A percentile compares a stretch with the other conserved stretches of the same genome.
Evolutionary conservation across 1,139 yeast genomes (phyloP).

Genomic region (Geotrichum reessii): DNA sequence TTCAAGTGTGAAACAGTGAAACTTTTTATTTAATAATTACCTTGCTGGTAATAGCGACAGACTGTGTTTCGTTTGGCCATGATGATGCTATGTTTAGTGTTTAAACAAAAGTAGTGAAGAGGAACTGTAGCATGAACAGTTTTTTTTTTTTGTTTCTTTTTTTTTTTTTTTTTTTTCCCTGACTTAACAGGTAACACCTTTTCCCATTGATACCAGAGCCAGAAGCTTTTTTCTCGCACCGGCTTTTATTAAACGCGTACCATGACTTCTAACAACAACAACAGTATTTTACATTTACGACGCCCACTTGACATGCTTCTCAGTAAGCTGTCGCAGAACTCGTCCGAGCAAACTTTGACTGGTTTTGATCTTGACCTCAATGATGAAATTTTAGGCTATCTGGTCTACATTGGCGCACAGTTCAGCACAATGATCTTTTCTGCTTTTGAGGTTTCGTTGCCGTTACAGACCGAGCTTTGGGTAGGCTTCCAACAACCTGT

Average conservation of each 20-base stretch:
- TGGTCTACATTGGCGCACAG: constrained; percentile 17
- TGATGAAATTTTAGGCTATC: constrained; percentile 15
- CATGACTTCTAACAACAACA: not conserved
- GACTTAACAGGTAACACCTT: not conserved
- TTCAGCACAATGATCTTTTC: constrained; percentile 17
- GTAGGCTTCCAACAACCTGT: constrained; percentile 8
- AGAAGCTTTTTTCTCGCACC: not conserved
- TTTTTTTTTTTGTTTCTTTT: not conserved
- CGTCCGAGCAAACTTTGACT: not conserved
- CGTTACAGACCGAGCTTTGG: constrained; percentile 19
- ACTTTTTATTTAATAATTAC: not conserved
- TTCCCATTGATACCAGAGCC: not conserved
- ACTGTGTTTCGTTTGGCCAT: constrained; percentile 14
- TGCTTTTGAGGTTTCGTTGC: constrained; percentile 13
- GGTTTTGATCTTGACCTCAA: constrained; percentile 14
- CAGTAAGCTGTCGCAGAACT: not conserved
- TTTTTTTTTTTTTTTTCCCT: not conserved
- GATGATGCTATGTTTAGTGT: not conserved
- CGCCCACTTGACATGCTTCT: constrained; percentile 7
- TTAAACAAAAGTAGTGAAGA: not conserved
- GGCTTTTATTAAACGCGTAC: not conserved
- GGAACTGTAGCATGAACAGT: not conserved
- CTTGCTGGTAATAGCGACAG: constrained; percentile 14
- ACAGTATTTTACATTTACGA: constrained; percentile 1
- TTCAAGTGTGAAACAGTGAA: not conserved